Evolutionary conservation across 306 rosid species (phyloP).

Genomic region (Lathyrus oleraceus): DNA sequence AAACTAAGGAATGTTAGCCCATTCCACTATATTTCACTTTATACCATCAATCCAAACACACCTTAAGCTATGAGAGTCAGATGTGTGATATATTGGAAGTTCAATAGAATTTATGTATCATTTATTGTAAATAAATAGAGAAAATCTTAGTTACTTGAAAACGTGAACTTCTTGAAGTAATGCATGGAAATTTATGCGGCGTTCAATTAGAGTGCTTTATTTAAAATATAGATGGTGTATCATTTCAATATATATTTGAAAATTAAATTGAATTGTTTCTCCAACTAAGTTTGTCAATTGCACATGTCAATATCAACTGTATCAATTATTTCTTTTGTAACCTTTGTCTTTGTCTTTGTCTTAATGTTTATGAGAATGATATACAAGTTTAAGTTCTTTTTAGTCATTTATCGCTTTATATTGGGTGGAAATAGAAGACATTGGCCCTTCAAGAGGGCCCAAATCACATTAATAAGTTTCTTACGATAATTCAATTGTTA

Average conservation of each 20-base stretch:
- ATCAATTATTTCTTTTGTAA: neutral
- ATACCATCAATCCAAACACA: neutral
- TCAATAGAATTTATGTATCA: neutral
- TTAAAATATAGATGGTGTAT: neutral
- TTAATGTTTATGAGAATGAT: neutral
- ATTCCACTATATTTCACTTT: neutral
- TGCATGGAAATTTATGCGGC: neutral
- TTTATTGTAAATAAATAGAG: constrained; percentile 1
- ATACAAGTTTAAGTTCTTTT: too few species aligned
- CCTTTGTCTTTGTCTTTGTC: neutral
- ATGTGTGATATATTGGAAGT: neutral
- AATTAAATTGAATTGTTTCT: constrained; percentile 13
- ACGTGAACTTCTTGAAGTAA: constrained; percentile 6
- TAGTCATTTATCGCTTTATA: neutral
- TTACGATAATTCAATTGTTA: neutral
- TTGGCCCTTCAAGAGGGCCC: neutral
- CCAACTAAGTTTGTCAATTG: neutral
- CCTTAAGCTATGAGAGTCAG: neutral
- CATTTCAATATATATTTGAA: neutral
- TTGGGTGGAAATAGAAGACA: constrained; percentile 16
- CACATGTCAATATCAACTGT: constrained; percentile 22
- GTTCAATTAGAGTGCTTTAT: neutral
- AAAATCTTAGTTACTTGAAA: neutral
- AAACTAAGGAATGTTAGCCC: neutral
- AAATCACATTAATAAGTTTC: constrained; percentile 5